Base-by-base conservation (phyloP, 495 filamentous ascomycete species). In the Penicillium paradoxum region DNA sequence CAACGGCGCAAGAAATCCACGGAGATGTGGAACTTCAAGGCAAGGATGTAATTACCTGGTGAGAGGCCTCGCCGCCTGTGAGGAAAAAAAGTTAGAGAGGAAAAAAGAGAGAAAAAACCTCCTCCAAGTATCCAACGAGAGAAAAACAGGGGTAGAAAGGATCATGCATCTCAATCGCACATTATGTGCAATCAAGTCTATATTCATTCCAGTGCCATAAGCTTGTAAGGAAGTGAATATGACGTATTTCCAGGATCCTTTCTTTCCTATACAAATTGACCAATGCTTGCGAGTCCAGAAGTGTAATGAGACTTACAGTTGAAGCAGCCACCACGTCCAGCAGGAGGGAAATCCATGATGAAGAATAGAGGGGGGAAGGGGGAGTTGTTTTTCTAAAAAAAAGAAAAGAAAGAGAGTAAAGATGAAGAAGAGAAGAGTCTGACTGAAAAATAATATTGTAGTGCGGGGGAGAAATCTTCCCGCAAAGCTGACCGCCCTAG, bases 21-120 rank as follows among this genome's bases (percentile, higher is more conserved):
- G 15, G 17, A 21, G 22, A 43, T 49, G 4, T 21, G 2, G 2
- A 19, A 19, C 24, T 13, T 37, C 49, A 37, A 45, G 24, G 9
- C 49, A 54, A 58, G 24, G 24, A 21, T 48, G 32, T 64, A 45
- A 53, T 69, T 78, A 82, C 79, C 75, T 88, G 86, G 69, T 91
- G 88, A 56, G 83, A 79, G 53, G 79, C 71, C 69, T 89, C 87
- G 67, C 88, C 88, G 69, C 88, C 88, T 91, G 53, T 21, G 32
- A 37, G 48, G 37, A 46, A 46, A 56, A 58, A 56, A 45, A 34
- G 63, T 73, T 27, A 27, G 24, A 27, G 7, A 27, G 3, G 7
- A 27, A 27, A 27, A 27, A 27, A 27, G 24, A 27, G 24, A 27
- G 24, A 61, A 11, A 3, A 22, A 40, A 21, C 4, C 18, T 19